Percentiles rank a stretch among this genome's conserved stretches.
Evolutionary conservation across 371 early-diverging fungal species (phyloP).

Genomic region (Rhizopus microsporus): DNA sequence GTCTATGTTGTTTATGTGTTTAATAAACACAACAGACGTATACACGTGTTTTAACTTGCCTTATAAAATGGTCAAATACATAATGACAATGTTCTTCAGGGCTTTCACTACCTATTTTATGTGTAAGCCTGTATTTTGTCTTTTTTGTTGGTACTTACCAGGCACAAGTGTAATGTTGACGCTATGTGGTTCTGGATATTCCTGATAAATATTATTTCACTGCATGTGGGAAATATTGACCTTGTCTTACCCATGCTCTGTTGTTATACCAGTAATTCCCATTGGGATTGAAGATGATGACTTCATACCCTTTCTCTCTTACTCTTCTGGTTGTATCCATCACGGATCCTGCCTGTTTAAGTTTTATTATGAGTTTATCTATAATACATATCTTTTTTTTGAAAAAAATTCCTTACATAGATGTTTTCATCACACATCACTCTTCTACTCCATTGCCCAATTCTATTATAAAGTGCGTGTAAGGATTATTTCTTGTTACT

Average conservation of each 20-base stretch:
- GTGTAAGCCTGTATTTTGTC: neutral
- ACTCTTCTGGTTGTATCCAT: slow-evolving; percentile 29
- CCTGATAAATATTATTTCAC: slow-evolving; percentile 4
- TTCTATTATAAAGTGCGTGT: slow-evolving; percentile 13
- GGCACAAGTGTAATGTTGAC: slow-evolving; percentile 13
- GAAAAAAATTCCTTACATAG: slow-evolving; percentile 24
- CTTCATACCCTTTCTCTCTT: slow-evolving; percentile 41
- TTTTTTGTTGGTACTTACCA: slow-evolving; percentile 13
- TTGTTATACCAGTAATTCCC: slow-evolving; percentile 45
- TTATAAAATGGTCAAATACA: slow-evolving; percentile 43
- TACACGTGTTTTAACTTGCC: slow-evolving; percentile 16
- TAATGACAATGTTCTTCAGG: slow-evolving; percentile 45
- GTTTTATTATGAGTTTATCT: neutral
- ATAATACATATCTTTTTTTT: neutral
- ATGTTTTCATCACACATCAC: slow-evolving; percentile 49
- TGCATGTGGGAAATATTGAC: neutral
- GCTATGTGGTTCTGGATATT: slow-evolving; percentile 16
- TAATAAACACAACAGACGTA: neutral
- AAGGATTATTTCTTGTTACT: neutral
- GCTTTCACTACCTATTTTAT: slow-evolving; percentile 29
- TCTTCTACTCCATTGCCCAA: slow-evolving; percentile 51
- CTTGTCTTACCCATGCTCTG: slow-evolving; percentile 27
- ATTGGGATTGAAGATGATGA: slow-evolving; percentile 47
- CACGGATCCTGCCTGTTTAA: slow-evolving; percentile 43
- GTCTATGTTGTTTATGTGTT: slow-evolving; percentile 11